Evolutionary conservation across 2,329 filamentous ascomycete species (phyloP).

Genomic region (Chrysoporthe austroafricana): DNA sequence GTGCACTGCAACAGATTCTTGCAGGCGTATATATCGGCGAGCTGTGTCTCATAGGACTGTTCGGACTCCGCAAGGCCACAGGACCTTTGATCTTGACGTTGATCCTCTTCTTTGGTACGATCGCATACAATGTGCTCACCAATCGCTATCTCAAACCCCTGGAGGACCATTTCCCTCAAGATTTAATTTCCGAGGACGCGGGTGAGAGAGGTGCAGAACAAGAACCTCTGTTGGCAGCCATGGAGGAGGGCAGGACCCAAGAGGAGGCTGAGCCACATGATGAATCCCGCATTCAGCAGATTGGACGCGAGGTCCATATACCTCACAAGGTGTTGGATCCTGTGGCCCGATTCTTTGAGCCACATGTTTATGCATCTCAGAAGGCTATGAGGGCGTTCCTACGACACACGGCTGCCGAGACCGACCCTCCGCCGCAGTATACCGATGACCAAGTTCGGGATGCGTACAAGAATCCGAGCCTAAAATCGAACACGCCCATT

Average conservation of each 20-base stretch:
- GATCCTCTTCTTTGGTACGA: conserved; percentile 21
- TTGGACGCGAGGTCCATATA: conserved; percentile 22
- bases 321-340: conserved; percentile 22
- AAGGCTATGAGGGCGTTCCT: conserved; percentile 26
- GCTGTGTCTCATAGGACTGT: conserved; percentile 80
- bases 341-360: conserved; percentile 25
- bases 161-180: conserved; percentile 27
- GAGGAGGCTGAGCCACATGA: conserved; percentile 18
- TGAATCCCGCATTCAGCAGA: conserved; percentile 19
- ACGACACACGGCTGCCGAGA: conserved; percentile 22
- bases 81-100: conserved; percentile 21
- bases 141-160: conserved; percentile 27
- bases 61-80: conserved; percentile 56
- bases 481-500: conserved; percentile 21
- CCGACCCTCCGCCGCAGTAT: conserved; percentile 24
- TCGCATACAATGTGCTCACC: conserved; percentile 22
- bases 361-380: conserved; percentile 26
- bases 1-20: conserved; percentile 84
- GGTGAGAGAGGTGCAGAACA: conserved; percentile 17
- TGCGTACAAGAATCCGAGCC: conserved; percentile 27
- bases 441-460: conserved; percentile 21
- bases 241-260: conserved; percentile 20
- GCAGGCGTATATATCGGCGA: conserved; percentile 81
- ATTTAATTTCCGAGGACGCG: conserved; percentile 4
- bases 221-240: conserved; percentile 22